phyloP scores from a whole-genome alignment of 805 yeast species.

The Kuraishia piskuri region DNA sequence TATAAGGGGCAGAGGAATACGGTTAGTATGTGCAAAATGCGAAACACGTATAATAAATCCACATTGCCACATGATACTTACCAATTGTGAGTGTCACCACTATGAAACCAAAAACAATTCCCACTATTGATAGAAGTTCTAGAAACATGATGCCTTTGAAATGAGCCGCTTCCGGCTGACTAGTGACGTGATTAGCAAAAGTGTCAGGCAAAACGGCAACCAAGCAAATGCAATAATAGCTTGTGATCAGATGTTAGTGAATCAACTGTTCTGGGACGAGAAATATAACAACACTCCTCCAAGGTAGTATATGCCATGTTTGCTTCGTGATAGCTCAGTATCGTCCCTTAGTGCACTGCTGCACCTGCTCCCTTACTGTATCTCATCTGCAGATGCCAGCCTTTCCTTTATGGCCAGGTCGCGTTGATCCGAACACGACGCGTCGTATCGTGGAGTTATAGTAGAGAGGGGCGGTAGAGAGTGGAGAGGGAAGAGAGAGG shows the following conservation, averaged over 20 bases:
- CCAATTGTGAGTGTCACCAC: slow-evolving; percentile 46
- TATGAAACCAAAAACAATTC: slow-evolving; percentile 52
- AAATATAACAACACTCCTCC: too few relatives aligned
- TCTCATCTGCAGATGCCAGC: too few relatives aligned
- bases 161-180: background rate
- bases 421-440: background rate
- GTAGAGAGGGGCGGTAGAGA: background rate
- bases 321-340: too few relatives aligned
- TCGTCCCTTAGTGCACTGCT: too few relatives aligned
- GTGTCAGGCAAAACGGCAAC: background rate
- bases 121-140: slow-evolving; percentile 48
- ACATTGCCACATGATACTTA: slow-evolving; percentile 6
- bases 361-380: too few relatives aligned
- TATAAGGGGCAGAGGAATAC: slow-evolving; percentile 24
- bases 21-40: background rate
- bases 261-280: too few relatives aligned
- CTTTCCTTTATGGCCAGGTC: too few relatives aligned
- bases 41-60: background rate
- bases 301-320: too few relatives aligned
- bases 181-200: background rate
- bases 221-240: background rate
- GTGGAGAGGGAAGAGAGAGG: background rate
- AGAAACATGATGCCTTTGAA: slow-evolving; percentile 37
- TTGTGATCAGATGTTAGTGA: too few relatives aligned
- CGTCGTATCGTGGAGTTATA: background rate